Evolutionary conservation across 495 filamentous ascomycete genomes (phyloP).

Genomic region (Talaromyces stipitatus): DNA sequence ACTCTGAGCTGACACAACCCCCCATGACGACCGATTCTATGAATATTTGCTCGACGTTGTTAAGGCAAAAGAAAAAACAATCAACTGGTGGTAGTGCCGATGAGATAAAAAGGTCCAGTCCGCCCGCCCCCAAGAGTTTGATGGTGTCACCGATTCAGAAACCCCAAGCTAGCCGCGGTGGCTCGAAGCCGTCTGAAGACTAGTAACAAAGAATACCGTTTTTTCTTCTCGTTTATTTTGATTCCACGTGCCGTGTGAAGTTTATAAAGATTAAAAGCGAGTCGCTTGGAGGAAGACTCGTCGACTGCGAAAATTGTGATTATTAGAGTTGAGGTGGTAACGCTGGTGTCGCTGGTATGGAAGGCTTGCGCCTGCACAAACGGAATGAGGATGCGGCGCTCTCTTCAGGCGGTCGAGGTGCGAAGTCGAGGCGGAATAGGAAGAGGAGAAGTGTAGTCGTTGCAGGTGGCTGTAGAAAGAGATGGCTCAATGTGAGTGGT

Average conservation of each 20-base stretch:
- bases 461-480: background rate
- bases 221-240: background rate
- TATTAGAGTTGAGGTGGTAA: background rate
- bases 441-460: background rate
- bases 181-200: background rate
- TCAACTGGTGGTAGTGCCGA: background rate
- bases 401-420: background rate
- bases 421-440: background rate
- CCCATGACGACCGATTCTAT: slow-evolving; percentile 60
- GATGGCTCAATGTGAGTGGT: background rate
- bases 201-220: background rate
- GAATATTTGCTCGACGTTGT: background rate
- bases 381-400: background rate
- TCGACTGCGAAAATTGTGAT: background rate
- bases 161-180: background rate
- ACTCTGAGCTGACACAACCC: slow-evolving; percentile 73
- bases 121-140: background rate
- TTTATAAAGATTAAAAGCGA: background rate
- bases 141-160: background rate
- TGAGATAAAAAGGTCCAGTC: background rate
- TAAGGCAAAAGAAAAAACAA: background rate
- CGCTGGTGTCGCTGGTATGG: background rate
- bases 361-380: background rate
- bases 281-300: background rate
- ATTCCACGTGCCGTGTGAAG: background rate